These are phyloP conservation scores for Phylloporus sp. DNA, from an alignment of 768 basidiomycete species.

Conservation along the genomic window DNA sequence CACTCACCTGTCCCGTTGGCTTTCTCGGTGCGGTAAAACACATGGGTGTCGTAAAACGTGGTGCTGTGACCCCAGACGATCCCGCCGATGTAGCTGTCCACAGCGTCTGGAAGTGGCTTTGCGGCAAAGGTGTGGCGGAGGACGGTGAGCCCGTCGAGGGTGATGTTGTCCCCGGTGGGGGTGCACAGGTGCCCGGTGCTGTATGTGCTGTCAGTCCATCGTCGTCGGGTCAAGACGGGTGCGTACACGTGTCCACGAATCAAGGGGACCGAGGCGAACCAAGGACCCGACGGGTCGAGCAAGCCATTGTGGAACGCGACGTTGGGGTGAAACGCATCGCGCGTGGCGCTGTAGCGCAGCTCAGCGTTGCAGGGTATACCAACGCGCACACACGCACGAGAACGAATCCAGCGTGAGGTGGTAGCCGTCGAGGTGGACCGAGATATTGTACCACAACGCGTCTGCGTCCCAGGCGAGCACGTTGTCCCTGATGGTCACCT, in stretches of 20 bases:
- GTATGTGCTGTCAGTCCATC: neutral
- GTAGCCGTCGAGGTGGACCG: constrained; percentile 7
- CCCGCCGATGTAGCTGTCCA: constrained; percentile 4
- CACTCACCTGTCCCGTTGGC: constrained; percentile 9
- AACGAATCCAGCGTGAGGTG: constrained; percentile 5
- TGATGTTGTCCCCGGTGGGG: neutral
- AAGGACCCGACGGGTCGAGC: constrained; percentile 4
- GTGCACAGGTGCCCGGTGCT: constrained; percentile 6
- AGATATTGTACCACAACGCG: constrained; percentile 13
- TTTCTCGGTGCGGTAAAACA: constrained; percentile 13
- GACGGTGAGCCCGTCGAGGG: constrained; percentile 4
- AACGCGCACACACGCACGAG: constrained; percentile 3
- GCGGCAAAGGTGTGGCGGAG: constrained; percentile 14
- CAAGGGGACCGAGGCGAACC: constrained; percentile 13
- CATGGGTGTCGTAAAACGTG: constrained; percentile 8
- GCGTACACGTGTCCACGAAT: constrained; percentile 12
- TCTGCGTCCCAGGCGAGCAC: constrained; percentile 9
- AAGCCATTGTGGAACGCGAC: constrained; percentile 11
- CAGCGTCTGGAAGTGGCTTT: neutral
- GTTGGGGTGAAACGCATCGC: constrained; percentile 12
- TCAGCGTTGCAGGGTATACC: neutral
- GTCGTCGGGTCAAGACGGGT: neutral
- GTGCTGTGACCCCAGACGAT: constrained; percentile 12
- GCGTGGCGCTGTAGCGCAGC: constrained; percentile 1
- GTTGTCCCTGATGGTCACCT: constrained; percentile 6